Evolutionary conservation across 2,329 filamentous ascomycete species (phyloP).

Genomic region (Neoscytalidium dimidiatum): DNA sequence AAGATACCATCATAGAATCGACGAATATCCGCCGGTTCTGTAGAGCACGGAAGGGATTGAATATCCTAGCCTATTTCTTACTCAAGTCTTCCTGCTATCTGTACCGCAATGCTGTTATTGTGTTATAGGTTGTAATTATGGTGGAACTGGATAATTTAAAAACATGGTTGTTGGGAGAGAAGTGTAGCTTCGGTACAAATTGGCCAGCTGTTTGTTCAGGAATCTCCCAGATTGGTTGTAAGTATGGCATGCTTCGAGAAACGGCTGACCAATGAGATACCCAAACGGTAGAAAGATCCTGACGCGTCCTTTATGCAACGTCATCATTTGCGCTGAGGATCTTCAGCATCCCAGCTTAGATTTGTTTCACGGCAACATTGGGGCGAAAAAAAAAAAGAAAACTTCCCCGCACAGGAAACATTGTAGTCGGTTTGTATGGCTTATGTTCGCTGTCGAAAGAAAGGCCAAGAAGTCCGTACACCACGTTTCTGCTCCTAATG

Average conservation of each 20-base stretch:
- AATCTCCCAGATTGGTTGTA: not conserved
- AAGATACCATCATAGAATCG: too few relatives aligned
- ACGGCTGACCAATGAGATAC: slow-evolving; percentile 22
- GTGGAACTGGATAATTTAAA: not conserved
- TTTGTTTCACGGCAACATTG: not conserved
- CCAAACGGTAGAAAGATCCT: slow-evolving; percentile 23
- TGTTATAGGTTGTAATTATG: not conserved
- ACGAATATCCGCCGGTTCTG: too few relatives aligned
- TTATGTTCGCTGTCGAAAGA: not conserved
- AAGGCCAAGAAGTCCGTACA: not conserved
- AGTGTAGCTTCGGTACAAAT: not conserved
- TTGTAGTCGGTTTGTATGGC: not conserved
- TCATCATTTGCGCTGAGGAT: not conserved
- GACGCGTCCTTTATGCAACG: slow-evolving; percentile 5
- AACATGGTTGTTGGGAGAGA: not conserved
- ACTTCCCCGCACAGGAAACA: not conserved
- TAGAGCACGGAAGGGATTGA: too few relatives aligned
- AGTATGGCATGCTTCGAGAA: not conserved
- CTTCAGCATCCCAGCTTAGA: not conserved
- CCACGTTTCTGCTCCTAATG: not conserved
- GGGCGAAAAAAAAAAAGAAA: too few relatives aligned
- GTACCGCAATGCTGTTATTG: not conserved
- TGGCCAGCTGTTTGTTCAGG: not conserved
- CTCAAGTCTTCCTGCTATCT: too few relatives aligned
- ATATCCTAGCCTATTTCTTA: too few relatives aligned